phyloP scores from a whole-genome alignment of 768 basidiomycete species.

The Pisolithus sp. region DNA sequence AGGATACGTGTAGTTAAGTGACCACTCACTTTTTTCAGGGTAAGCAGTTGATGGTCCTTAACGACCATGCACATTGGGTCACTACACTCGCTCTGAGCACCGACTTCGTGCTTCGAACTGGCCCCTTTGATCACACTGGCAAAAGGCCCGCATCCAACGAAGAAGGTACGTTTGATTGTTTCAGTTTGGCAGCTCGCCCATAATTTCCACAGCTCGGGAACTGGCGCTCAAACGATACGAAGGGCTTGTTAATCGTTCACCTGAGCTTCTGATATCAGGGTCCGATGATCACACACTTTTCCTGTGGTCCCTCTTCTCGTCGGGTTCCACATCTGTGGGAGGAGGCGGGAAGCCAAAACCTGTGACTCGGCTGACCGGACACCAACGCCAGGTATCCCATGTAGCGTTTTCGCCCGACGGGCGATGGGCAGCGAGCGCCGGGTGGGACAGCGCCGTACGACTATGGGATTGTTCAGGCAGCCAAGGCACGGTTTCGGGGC shows the following conservation, averaged over 20 bases:
- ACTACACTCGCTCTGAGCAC: conserved; percentile 94
- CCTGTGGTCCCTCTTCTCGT: conserved; percentile 83
- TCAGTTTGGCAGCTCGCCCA: neutral
- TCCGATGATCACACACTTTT: conserved; percentile 98
- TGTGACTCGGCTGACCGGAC: conserved; percentile 77
- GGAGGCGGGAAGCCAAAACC: conserved; percentile 56
- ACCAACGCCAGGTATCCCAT: conserved; percentile 91
- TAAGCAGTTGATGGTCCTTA: conserved; percentile 73
- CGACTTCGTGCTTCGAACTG: conserved; percentile 90
- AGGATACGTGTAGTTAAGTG: neutral
- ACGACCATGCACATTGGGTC: conserved; percentile 98
- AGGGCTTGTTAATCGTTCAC: conserved; percentile 48
- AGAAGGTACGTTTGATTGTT: conserved; percentile 53
- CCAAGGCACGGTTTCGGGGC: conserved; percentile 31
- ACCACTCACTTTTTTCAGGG: conserved; percentile 45
- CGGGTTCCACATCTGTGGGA: conserved; percentile 19
- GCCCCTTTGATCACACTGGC: conserved; percentile 86
- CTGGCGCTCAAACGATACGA: conserved; percentile 77
- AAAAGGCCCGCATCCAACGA: conserved; percentile 75
- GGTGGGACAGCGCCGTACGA: conserved; percentile 86
- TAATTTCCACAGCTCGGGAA: conserved; percentile 51
- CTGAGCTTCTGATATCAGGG: conserved; percentile 88
- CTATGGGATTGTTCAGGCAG: conserved; percentile 73
- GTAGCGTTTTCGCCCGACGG: conserved; percentile 95
- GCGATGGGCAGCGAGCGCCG: conserved; percentile 83